These are phyloP conservation scores for Zymoseptoria passerinii DNA, from an alignment of 2,329 filamentous ascomycete species.

Conservation along the genomic window DNA sequence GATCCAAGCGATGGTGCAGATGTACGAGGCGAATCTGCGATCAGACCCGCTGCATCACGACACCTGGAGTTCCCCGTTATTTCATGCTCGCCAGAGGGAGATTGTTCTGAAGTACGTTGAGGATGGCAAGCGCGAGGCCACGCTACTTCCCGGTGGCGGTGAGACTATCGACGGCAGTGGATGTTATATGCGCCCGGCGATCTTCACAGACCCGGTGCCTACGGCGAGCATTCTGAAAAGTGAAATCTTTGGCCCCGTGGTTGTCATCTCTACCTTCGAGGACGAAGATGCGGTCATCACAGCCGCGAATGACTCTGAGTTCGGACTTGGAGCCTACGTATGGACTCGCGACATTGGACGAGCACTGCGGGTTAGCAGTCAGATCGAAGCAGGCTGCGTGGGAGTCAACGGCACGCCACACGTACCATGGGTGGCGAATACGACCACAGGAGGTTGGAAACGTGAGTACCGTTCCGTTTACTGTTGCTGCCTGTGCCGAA, in stretches of 20 bases:
- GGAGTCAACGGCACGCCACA: not conserved
- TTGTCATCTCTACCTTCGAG: constrained; percentile 31
- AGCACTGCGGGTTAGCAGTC: not conserved
- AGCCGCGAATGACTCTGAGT: constrained; percentile 32
- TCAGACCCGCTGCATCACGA: constrained; percentile 34
- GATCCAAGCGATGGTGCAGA: constrained; percentile 25
- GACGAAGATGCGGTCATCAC: constrained; percentile 31
- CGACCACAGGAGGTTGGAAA: not conserved
- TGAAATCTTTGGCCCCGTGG: constrained; percentile 33
- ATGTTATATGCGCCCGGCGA: constrained; percentile 38
- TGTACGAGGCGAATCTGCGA: constrained; percentile 9
- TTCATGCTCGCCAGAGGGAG: constrained; percentile 33
- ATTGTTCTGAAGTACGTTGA: constrained; percentile 1
- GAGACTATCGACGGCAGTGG: constrained; percentile 17
- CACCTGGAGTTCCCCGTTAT: constrained; percentile 25
- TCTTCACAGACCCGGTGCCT: constrained; percentile 36
- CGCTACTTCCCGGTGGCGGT: constrained; percentile 14
- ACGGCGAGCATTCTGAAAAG: constrained; percentile 30
- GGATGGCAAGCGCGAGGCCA: constrained; percentile 9
- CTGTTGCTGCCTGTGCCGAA: not conserved
- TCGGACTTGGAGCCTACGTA: constrained; percentile 1
- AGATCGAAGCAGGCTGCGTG: not conserved
- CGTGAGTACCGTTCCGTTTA: not conserved
- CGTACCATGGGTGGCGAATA: not conserved
- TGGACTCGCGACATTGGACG: not conserved